Evolutionary conservation across 148 eudicot species (phyloP), one percentile per base, ranked within the genome.

Genomic region (Oxyria digyna): DNA sequence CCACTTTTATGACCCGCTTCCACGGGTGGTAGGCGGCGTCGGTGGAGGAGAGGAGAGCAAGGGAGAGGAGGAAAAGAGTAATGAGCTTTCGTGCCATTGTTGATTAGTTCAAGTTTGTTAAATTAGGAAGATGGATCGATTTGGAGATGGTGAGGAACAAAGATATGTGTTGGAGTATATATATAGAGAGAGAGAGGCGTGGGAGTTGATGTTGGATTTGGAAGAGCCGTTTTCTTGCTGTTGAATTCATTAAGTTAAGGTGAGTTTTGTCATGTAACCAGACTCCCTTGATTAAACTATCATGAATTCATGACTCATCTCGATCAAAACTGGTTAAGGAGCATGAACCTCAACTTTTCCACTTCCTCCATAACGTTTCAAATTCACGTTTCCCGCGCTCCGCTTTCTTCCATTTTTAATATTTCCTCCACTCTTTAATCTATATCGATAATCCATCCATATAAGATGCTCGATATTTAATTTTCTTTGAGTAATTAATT

Each of bases 211-310:
- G 8, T 45, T 45, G 27, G 62, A 24, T 54, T 23, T 8, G 6
- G 31, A 26, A 54, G 62, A 54, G 62, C 62, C 27, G 62, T 54
- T 54, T 54, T 54, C 29, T 54, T 54, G 62, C 62, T 23, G 29
- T 54, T 54, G 31, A 54, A 54, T 54, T 54, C 1, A 54, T 23
- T 24, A 49, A 49, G 12, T 49, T 18, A 1, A 21, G 62, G 31
- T 23, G 62, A 54, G 62, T 24, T 54, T 23, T 23, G 62, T 23
- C 52, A 46, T 46, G 52, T n/a, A 46, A 46, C 1, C 38, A 2
- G 6, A 35, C n/a, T n/a, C n/a, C n/a, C n/a, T 35, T 38, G 9
- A 38, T 17, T n/a, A 45, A 45, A 5, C 5, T 46, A 46, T 46
- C 21, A 46, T 46, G 52, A 43, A 12, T 15, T 13, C 4, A 15